Evolutionary conservation across 371 early-diverging fungal genomes (phyloP).

Genomic region (Massospora cicadina): DNA sequence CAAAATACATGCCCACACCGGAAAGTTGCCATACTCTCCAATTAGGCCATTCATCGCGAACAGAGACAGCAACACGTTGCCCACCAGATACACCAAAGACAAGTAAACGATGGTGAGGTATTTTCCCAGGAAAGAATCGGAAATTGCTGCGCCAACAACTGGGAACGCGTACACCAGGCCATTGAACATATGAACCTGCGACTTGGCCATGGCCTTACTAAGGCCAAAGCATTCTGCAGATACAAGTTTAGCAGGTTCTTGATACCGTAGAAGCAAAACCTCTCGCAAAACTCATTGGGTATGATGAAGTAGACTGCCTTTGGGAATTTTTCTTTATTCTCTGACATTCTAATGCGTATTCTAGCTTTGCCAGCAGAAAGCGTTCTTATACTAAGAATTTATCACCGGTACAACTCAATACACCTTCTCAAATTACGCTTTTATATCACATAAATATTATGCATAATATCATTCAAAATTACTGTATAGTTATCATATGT

Average conservation of each 20-base stretch:
- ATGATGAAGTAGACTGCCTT: constrained; percentile 15
- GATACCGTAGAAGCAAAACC: constrained; percentile 16
- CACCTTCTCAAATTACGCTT: too few relatives aligned
- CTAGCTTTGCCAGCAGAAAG: too few relatives aligned
- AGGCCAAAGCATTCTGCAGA: constrained; percentile 15
- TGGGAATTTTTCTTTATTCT: constrained; percentile 18
- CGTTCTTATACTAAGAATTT: too few relatives aligned
- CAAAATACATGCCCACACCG: neutral
- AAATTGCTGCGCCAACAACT: constrained; percentile 18
- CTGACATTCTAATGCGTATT: too few relatives aligned
- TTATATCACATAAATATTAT: too few relatives aligned
- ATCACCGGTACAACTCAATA: too few relatives aligned
- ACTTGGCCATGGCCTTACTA: constrained; percentile 14
- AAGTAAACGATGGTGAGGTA: constrained; percentile 36
- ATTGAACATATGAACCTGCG: constrained; percentile 11
- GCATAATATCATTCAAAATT: too few relatives aligned
- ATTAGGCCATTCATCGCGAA: constrained; percentile 9
- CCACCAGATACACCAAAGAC: constrained; percentile 8
- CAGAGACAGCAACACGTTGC: constrained; percentile 3
- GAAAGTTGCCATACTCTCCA: neutral
- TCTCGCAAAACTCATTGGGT: constrained; percentile 16
- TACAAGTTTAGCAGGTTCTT: constrained; percentile 12
- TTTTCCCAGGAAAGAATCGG: constrained; percentile 46
- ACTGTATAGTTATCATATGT: too few relatives aligned
- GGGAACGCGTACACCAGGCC: constrained; percentile 4